phyloP scores from a whole-genome alignment of 495 filamentous ascomycete species.

The Penicillium longicatenatum region DNA sequence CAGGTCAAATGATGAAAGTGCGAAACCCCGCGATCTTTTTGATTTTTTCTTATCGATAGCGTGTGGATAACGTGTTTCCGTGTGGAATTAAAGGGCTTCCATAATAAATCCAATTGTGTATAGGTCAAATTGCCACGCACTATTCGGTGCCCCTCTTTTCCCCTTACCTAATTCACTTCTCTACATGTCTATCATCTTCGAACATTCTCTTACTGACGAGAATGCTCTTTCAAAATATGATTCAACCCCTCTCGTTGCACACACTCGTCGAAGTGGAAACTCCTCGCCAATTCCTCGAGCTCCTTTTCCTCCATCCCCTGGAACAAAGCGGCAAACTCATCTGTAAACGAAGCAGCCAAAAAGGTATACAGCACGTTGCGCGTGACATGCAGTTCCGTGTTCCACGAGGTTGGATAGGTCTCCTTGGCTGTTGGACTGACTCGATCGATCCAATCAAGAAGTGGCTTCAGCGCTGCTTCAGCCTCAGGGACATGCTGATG shows the following conservation, averaged over 20 bases:
- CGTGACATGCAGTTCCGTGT: conserved; percentile 55
- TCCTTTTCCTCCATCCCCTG: conserved; percentile 53
- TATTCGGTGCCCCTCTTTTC: conserved; percentile 2
- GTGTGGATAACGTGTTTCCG: conserved; percentile 21
- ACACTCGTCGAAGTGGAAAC: conserved; percentile 61
- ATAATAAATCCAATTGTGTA: not conserved
- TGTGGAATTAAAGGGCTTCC: conserved; percentile 11
- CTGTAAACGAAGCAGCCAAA: conserved; percentile 51
- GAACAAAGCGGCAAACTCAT: conserved; percentile 62
- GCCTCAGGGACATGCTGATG: conserved; percentile 38
- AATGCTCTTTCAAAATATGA: conserved; percentile 49
- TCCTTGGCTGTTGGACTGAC: conserved; percentile 40
- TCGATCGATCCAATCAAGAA: conserved; percentile 45
- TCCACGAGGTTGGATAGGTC: conserved; percentile 59
- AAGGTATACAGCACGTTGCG: conserved; percentile 56
- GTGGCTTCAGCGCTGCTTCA: conserved; percentile 39
- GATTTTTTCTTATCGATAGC: conserved; percentile 39
- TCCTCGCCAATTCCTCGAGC: conserved; percentile 57
- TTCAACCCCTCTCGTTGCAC: conserved; percentile 58
- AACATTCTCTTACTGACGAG: conserved; percentile 13
- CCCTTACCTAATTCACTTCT: not conserved
- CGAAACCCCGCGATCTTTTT: conserved; percentile 35
- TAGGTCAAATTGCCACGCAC: conserved; percentile 7
- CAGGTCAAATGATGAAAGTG: conserved; percentile 18
- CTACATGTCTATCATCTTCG: not conserved